Evolutionary conservation across 352 stramenopile genomes (phyloP), one percentile per base, ranked within the genome.

Genomic region (Phytophthora gonapodyides): DNA sequence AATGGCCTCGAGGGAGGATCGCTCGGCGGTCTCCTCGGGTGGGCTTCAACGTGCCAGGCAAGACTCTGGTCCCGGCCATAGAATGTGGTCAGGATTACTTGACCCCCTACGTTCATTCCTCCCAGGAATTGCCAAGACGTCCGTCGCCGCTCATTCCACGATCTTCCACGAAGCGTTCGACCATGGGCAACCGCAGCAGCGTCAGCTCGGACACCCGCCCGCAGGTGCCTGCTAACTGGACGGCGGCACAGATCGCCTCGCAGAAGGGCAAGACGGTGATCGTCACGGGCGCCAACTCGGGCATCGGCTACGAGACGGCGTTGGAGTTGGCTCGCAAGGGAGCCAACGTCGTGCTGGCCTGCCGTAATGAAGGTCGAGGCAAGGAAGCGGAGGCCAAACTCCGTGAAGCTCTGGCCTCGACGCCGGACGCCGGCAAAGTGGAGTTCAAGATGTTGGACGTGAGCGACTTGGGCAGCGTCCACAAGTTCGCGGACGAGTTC

Each of bases 401-500:
- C 2, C 50, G 36, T 2, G 38, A 66, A 19, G 31, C 50, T 12
- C 30, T 79, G 4, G 40, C 24, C 0, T 41, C 34, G 1, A 61
- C 37, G 1, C 34, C 46, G 19, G 52, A 52, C 3, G 45, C 69
- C 7, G 73, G 69, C 0, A 47, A 13, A 8, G 76, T 87, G 11
- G 71, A 91, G 60, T 84, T 87, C 55, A 64, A 74, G 52, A 61
- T 67, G 48, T 46, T 91, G 16, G 79, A 89, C 36, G 47, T 89
- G 43, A 69, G 67, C 36, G 65, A 75, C 17, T 46, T 87, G 2
- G 41, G 43, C 35, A 87, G 71, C 36, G 68, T 91, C 5, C 45
- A 69, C 9, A 67, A 53, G 27, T 91, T 91, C 40, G 47, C 61
- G 2, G 49, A 69, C n/a, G 54, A 61, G 27, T 84, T 88, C 56